phyloP scores from a whole-genome alignment of 2,329 filamentous ascomycete genomes.

The Didymella pomorum region DNA sequence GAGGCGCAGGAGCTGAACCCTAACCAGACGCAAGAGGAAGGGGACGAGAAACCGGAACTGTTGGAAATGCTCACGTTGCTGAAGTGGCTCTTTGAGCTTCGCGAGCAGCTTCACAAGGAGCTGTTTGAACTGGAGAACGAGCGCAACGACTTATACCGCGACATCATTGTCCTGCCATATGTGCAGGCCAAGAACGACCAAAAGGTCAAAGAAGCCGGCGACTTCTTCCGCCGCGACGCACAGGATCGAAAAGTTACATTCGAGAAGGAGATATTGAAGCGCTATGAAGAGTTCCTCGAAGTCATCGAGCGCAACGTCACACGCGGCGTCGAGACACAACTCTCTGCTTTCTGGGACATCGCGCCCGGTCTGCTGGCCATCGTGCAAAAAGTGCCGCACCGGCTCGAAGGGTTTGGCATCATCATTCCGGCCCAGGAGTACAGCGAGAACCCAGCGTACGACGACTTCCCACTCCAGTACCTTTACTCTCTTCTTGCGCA shows the following conservation, averaged over 20 bases:
- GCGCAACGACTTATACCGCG: conserved; percentile 85
- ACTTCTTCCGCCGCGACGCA: conserved; percentile 84
- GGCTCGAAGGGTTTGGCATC: conserved; percentile 69
- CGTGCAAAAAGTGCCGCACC: conserved; percentile 77
- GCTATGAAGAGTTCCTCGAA: conserved; percentile 77
- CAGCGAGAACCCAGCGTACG: conserved; percentile 85
- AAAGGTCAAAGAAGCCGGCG: conserved; percentile 79
- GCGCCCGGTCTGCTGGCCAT: conserved; percentile 81
- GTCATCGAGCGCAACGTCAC: conserved; percentile 86
- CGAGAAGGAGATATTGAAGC: conserved; percentile 74
- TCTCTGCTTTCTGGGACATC: conserved; percentile 98
- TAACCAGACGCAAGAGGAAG: conserved; percentile 90
- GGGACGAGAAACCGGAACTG: conserved; percentile 91
- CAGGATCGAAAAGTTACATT: conserved; percentile 74
- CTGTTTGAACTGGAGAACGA: conserved; percentile 85
- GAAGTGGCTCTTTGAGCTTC: conserved; percentile 96
- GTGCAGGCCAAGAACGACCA: conserved; percentile 74
- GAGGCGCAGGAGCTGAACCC: conserved; percentile 74
- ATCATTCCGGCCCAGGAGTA: conserved; percentile 81
- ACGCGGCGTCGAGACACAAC: conserved; percentile 87
- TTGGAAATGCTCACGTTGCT: conserved; percentile 92
- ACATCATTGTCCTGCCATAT: conserved; percentile 84
- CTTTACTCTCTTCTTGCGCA: conserved; percentile 85
- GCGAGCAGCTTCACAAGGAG: conserved; percentile 85
- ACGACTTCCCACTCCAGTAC: conserved; percentile 85